Conservation (phyloP, 192 early-diverging fungal species). For the Coemansia furcata region DNA sequence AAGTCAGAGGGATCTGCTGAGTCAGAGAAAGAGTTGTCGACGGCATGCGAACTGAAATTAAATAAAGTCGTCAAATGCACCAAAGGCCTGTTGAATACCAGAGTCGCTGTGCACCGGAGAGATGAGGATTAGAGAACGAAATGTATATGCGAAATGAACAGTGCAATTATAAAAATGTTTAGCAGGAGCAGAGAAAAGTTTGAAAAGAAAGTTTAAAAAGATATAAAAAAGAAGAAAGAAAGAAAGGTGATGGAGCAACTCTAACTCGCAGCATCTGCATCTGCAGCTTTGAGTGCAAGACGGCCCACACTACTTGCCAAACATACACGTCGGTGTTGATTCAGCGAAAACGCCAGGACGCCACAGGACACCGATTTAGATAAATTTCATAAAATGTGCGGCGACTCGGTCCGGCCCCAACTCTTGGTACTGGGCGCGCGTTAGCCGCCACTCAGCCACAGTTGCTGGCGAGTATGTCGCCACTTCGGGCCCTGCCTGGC, state of each 20-base stretch:
- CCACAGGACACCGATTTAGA: background rate
- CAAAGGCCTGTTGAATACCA: background rate
- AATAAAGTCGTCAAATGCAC: constrained; percentile 16
- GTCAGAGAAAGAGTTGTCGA: constrained; percentile 26
- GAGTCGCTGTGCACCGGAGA: background rate
- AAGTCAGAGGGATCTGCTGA: constrained; percentile 74
- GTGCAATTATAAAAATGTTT: background rate
- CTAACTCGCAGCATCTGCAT: background rate
- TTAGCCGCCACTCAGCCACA: constrained; percentile 15
- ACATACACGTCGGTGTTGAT: background rate
- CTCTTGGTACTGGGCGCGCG: constrained; percentile 33
- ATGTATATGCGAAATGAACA: background rate
- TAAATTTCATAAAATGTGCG: constrained; percentile 20
- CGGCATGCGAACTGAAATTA: constrained; percentile 21
- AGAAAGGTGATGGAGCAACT: constrained; percentile 2
- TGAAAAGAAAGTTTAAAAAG: too few relatives aligned
- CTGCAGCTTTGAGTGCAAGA: background rate
- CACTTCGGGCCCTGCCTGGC: background rate
- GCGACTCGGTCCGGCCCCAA: constrained; percentile 24
- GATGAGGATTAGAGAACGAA: constrained; percentile 9
- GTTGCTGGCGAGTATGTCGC: background rate
- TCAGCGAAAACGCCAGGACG: too few relatives aligned
- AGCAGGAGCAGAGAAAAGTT: background rate
- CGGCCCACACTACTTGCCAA: background rate
- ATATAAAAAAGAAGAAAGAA: too few relatives aligned